Conservation (phyloP, 1,284 basidiomycete genomes). For the Ustilago loliicola region DNA sequence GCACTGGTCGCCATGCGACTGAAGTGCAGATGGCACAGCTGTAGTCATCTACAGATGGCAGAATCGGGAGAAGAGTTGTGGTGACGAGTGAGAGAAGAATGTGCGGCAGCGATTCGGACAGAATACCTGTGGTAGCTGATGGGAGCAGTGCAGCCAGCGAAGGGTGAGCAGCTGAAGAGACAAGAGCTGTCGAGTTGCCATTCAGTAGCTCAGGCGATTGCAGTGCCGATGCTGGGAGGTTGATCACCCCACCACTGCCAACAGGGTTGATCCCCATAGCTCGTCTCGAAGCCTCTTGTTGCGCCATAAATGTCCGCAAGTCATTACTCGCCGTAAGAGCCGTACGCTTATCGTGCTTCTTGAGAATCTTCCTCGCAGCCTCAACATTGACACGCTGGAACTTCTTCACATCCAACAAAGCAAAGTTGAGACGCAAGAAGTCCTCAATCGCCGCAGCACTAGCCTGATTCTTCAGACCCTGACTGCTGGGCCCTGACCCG, state of each 20-base stretch:
- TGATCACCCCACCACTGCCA: constrained; percentile 44
- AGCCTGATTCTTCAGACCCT: constrained; percentile 54
- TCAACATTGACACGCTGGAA: constrained; percentile 85
- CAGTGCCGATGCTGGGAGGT: constrained; percentile 37
- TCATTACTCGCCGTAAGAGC: constrained; percentile 72
- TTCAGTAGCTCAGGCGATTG: constrained; percentile 15
- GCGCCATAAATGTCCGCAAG: constrained; percentile 58
- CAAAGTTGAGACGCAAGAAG: constrained; percentile 85
- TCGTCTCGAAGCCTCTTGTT: constrained; percentile 54
- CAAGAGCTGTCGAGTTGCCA: constrained; percentile 34
- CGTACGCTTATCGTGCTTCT: constrained; percentile 93
- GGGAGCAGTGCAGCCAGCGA: constrained; percentile 63
- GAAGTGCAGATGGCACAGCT: constrained; percentile 73
- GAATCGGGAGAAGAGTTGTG: constrained; percentile 84
- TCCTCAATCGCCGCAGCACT: constrained; percentile 74
- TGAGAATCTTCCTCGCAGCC: constrained; percentile 79
- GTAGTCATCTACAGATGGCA: constrained; percentile 83
- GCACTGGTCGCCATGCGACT: constrained; percentile 74
- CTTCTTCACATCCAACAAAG: constrained; percentile 87
- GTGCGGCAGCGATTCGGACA: constrained; percentile 76
- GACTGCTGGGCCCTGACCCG: constrained; percentile 40
- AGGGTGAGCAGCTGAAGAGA: constrained; percentile 55
- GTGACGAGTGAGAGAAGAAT: constrained; percentile 87
- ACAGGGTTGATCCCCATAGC: constrained; percentile 43
- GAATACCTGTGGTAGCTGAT: constrained; percentile 57